Percentiles rank a stretch among this genome's conserved stretches.
Conservation (phyloP, 139 green algal species). For the Yamagishiella unicocca region DNA sequence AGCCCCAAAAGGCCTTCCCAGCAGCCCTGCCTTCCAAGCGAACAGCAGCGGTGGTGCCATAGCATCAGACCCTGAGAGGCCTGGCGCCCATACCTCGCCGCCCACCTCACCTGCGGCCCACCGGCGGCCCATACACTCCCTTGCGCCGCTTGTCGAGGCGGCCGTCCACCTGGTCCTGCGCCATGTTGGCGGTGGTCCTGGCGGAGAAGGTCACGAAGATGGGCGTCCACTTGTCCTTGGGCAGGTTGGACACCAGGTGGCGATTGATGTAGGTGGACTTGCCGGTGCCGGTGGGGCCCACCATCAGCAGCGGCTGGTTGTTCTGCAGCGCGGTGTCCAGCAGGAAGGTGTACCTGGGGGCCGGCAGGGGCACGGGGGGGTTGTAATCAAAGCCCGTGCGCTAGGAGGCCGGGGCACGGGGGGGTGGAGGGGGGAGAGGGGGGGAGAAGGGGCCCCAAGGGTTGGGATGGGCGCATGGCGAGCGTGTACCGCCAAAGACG, state of each 20-base stretch:
- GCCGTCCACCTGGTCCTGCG: slow-evolving; percentile 83
- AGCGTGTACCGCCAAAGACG: no score
- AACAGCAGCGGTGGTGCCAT: no score
- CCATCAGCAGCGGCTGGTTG: slow-evolving; percentile 75
- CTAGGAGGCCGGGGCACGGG: no score
- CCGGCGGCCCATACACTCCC: slow-evolving; percentile 75
- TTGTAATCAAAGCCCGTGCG: no score
- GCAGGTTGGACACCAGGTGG: slow-evolving; percentile 64
- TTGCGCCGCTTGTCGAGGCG: slow-evolving; percentile 82
- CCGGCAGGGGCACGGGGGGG: no score
- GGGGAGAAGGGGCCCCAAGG: no score
- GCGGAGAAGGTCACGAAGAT: slow-evolving; percentile 80
- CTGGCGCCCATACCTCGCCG: no score
- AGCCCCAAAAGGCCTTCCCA: no score
- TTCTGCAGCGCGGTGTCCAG: slow-evolving; percentile 76
- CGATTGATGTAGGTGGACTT: slow-evolving; percentile 71
- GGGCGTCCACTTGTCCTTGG: slow-evolving; percentile 70
- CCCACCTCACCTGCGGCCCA: slow-evolving; percentile 57
- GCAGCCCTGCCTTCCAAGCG: no score
- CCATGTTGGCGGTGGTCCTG: slow-evolving; percentile 76
- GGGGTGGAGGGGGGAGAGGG: no score
- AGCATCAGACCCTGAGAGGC: no score
- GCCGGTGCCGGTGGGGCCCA: slow-evolving; percentile 80
- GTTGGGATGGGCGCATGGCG: no score
- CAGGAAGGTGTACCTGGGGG: slow-evolving; percentile 77